Evolutionary conservation across 2,329 filamentous ascomycete genomes (phyloP), one percentile per base, ranked within the genome.

Genomic region (Albifimbria verrucaria): DNA sequence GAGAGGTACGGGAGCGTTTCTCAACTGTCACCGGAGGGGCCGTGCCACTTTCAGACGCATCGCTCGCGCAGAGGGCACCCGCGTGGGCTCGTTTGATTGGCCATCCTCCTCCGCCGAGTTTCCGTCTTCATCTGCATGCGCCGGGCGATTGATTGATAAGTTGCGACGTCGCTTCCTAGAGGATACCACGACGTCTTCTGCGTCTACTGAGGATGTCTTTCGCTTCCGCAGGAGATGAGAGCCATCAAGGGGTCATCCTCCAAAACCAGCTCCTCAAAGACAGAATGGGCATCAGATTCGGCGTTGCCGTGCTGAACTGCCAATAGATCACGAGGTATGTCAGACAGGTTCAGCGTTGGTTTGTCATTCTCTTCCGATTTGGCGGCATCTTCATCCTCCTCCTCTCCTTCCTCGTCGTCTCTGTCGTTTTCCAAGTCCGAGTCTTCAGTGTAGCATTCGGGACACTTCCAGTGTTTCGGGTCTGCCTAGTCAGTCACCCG

Each of bases 201-300:
- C 76, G 48, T 87, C 85, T 12, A 81, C 77, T 3, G 89, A 88
- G 1, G 90, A 91, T 18, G 90, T 87, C 69, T 93, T 96, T 51
- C 92, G 85, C 72, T 96, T 96, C 55, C 92, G 82, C 55, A 96
- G 74, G 26, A 89, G 82, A 50, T 91, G 86, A 9, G 90, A 86
- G 45, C 87, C 89, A 68, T 93, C 32, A 4, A 39, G 32, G 32
- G 32, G 32, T 39, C 32, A 12, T 39, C 18, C 32, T 88, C 83
- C 51, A 89, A 77, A 36, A 89, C 85, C 11, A 89, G 74, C 52
- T 86, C 85, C 59, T 88, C 88, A 69, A 92, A 92, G 24, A 91
- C 83, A 0, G 89, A 92, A 68, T 90, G 88, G 9, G 45, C 51
- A 10, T 52, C 50, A 24, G 49, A 55, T 20, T 47, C 45, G 7